Evolutionary conservation across 73 alveolate genomes (phyloP).

Genomic region (Paramecium primaurelia): DNA sequence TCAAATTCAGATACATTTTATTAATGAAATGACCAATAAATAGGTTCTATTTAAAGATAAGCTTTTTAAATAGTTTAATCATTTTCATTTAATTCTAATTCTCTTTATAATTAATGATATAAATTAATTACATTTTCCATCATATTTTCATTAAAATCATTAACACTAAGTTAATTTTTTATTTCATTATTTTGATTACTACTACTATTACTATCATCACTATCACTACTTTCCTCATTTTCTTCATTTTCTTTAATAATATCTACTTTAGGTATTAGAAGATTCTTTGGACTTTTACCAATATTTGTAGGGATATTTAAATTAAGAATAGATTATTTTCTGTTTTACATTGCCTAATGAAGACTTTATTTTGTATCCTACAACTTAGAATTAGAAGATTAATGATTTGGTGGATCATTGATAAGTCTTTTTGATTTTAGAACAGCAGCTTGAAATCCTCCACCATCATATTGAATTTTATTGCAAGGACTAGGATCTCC

Average conservation of each 20-base stretch:
- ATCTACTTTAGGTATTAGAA: neutral
- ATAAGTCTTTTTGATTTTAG: neutral
- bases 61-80: neutral
- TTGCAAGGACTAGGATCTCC: neutral
- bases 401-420: neutral
- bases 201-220: neutral
- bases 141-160: neutral
- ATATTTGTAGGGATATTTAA: neutral
- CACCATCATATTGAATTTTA: neutral
- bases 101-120: neutral
- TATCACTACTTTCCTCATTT: neutral
- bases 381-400: neutral
- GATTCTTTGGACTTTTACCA: neutral
- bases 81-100: neutral
- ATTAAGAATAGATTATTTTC: neutral
- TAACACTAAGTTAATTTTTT: neutral
- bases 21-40: neutral
- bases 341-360: neutral
- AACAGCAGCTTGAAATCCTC: neutral
- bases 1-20: neutral
- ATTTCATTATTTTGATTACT: neutral
- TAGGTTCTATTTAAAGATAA: neutral
- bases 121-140: neutral
- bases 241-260: slow-evolving; percentile 5
- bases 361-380: neutral